Evolutionary conservation across 106 monocot species (phyloP).

Genomic region (Dendrobium officinale): DNA sequence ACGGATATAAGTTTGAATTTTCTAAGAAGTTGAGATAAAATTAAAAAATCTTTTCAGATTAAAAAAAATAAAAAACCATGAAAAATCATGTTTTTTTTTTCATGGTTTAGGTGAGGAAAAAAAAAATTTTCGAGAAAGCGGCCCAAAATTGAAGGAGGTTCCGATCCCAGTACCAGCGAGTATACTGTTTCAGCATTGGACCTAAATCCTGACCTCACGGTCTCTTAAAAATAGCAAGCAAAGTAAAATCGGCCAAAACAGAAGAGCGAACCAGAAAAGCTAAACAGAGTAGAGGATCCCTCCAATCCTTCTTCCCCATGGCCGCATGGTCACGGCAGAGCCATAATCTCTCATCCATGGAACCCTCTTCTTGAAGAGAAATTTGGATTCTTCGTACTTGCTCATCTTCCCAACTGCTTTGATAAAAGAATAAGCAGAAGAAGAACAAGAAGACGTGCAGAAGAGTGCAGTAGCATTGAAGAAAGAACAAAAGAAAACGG

Average conservation of each 20-base stretch:
- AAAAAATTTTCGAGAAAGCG: too few species aligned
- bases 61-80: too few species aligned
- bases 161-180: background rate
- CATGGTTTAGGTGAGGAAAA: too few species aligned
- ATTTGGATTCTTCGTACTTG: background rate
- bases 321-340: background rate
- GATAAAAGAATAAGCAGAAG: background rate
- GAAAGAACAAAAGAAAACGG: background rate
- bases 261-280: background rate
- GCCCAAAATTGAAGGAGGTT: too few species aligned
- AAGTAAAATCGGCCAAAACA: background rate
- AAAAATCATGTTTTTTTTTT: too few species aligned
- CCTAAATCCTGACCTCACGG: background rate
- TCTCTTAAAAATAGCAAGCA: background rate
- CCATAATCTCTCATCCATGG: background rate
- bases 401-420: background rate
- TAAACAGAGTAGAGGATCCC: background rate
- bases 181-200: background rate
- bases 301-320: background rate
- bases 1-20: too few species aligned
- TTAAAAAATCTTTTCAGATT: too few species aligned
- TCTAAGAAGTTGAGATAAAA: too few species aligned
- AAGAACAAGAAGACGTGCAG: constrained; percentile 1
- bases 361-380: background rate
- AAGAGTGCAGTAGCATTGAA: background rate